These are phyloP conservation scores for Ophiostoma triangulosporum DNA, from an alignment of 2,329 filamentous ascomycete genomes.

Conservation along the genomic window DNA sequence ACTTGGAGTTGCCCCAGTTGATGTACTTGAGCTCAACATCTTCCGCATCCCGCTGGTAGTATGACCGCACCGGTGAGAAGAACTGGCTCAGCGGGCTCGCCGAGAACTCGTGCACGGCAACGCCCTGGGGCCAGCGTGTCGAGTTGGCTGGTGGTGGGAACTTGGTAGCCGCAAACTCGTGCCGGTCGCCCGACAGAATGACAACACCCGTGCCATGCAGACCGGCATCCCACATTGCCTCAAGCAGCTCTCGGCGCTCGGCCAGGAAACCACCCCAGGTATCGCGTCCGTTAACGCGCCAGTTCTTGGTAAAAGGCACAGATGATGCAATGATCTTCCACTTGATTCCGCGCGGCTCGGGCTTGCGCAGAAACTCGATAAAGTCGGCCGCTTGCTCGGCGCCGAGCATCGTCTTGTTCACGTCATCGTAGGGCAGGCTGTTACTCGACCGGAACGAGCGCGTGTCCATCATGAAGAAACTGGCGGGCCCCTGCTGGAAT, in stretches of 20 bases:
- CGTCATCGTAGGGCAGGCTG: constrained; percentile 41
- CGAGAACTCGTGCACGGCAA: constrained; percentile 78
- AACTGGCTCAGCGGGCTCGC: constrained; percentile 90
- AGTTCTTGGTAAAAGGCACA: constrained; percentile 95
- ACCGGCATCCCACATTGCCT: constrained; percentile 87
- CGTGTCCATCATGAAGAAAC: constrained; percentile 92
- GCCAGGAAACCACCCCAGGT: constrained; percentile 88
- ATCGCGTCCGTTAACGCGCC: constrained; percentile 75
- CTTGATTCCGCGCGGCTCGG: constrained; percentile 62
- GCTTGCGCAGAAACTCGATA: constrained; percentile 57
- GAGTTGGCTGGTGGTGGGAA: constrained; percentile 47
- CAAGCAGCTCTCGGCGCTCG: constrained; percentile 66
- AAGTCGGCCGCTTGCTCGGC: constrained; percentile 65
- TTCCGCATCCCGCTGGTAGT: constrained; percentile 65
- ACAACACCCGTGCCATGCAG: constrained; percentile 60
- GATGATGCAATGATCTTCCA: constrained; percentile 92
- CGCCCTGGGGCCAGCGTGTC: constrained; percentile 47
- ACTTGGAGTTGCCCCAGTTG: constrained; percentile 77
- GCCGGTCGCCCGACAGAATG: constrained; percentile 80
- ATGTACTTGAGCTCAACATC: constrained; percentile 80
- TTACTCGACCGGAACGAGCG: constrained; percentile 70
- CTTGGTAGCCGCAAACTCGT: constrained; percentile 87
- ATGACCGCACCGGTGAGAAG: constrained; percentile 73
- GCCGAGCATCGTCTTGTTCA: constrained; percentile 79
- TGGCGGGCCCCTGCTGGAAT: constrained; percentile 79